Conservation (phyloP, 2,329 filamentous ascomycete genomes). For the Zarea fungicola region DNA sequence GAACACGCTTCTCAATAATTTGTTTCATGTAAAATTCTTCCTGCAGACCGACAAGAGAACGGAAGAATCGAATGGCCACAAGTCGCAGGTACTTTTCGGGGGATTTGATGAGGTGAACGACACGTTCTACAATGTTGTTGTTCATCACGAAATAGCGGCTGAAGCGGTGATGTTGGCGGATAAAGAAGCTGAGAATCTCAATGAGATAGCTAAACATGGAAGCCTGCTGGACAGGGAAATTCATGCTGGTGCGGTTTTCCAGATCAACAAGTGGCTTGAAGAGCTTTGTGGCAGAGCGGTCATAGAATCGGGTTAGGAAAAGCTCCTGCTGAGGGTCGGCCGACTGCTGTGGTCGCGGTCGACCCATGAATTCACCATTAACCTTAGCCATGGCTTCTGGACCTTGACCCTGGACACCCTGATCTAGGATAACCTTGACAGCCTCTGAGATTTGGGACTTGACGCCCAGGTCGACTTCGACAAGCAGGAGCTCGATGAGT, state of each 20-base stretch:
- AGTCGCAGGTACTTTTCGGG: slow-evolving; percentile 91
- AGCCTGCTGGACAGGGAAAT: slow-evolving; percentile 75
- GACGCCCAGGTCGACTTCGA: slow-evolving; percentile 88
- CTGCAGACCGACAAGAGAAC: slow-evolving; percentile 75
- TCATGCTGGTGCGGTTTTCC: slow-evolving; percentile 61
- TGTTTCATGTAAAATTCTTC: slow-evolving; percentile 90
- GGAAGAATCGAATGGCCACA: slow-evolving; percentile 89
- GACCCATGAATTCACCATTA: slow-evolving; percentile 63
- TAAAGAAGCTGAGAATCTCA: slow-evolving; percentile 90
- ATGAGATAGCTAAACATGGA: slow-evolving; percentile 88
- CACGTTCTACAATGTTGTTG: slow-evolving; percentile 70
- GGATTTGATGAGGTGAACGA: slow-evolving; percentile 75
- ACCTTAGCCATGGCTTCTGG: slow-evolving; percentile 56
- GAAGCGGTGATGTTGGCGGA: slow-evolving; percentile 79
- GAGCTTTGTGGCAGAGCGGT: slow-evolving; percentile 74
- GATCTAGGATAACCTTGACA: slow-evolving; percentile 89
- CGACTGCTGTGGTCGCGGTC: slow-evolving; percentile 49
- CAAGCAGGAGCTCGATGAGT: slow-evolving; percentile 82
- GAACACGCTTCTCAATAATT: slow-evolving; percentile 72
- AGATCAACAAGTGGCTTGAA: slow-evolving; percentile 84
- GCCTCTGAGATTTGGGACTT: slow-evolving; percentile 95
- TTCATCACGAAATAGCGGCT: slow-evolving; percentile 84
- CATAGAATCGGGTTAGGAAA: slow-evolving; percentile 86
- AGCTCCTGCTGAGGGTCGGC: slow-evolving; percentile 72
- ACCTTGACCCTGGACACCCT: slow-evolving; percentile 39